These are phyloP conservation scores for Gomphus bonarii DNA, from an alignment of 1,284 basidiomycete species.

Conservation along the genomic window DNA sequence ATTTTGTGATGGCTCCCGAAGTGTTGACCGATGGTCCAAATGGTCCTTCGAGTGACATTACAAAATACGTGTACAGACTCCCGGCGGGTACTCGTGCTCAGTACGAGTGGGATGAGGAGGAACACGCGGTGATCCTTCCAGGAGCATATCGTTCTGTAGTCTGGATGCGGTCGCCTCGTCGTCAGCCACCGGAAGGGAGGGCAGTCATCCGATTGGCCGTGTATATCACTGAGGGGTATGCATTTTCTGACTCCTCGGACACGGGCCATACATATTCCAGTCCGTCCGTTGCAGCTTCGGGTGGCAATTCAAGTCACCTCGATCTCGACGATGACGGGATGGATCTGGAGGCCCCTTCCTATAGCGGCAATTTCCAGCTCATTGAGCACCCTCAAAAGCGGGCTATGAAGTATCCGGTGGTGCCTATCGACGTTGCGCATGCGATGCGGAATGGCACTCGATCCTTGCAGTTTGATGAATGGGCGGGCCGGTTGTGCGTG, in stretches of 20 bases:
- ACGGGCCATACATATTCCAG: neutral
- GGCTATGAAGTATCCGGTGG: slow-evolving; percentile 7
- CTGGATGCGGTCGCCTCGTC: slow-evolving; percentile 5
- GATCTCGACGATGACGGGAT: neutral
- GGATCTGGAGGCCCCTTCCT: neutral
- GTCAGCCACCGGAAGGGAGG: slow-evolving; percentile 6
- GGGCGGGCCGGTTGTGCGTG: slow-evolving; percentile 8
- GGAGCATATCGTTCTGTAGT: slow-evolving; percentile 10
- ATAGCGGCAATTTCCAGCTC: neutral
- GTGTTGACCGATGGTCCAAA: neutral
- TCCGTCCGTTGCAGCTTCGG: neutral
- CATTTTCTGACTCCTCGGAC: slow-evolving; percentile 3
- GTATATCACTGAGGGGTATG: slow-evolving; percentile 5
- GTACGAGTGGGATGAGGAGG: slow-evolving; percentile 7
- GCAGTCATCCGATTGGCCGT: neutral
- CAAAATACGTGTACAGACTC: neutral
- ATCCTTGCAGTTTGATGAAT: slow-evolving; percentile 9
- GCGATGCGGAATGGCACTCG: slow-evolving; percentile 4
- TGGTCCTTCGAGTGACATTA: neutral
- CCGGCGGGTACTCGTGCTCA: neutral
- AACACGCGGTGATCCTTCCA: neutral
- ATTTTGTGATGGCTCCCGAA: slow-evolving; percentile 3
- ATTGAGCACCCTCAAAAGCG: neutral
- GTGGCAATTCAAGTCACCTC: neutral
- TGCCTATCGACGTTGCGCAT: slow-evolving; percentile 2